A percentile compares a stretch with the other conserved stretches of the same genome.
phyloP scores from a whole-genome alignment of 1,139 yeast genomes.

The Geotrichum restrictum region DNA sequence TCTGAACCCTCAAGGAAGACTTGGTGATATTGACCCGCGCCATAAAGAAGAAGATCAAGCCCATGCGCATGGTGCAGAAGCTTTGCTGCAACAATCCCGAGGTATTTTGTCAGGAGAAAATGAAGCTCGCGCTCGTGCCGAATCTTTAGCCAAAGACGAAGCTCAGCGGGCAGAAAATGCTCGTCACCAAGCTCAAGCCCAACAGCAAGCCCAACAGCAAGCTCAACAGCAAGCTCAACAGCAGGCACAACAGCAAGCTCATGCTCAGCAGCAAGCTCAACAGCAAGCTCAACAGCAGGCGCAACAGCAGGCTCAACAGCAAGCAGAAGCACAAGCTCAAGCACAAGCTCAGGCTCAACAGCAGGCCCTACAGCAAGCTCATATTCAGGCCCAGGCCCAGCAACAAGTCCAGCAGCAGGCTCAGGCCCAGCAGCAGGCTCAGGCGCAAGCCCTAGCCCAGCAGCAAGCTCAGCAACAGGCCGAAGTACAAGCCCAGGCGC shows the following conservation, averaged over 20 bases:
- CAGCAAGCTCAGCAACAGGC: slow-evolving; percentile 13
- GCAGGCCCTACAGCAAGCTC: slow-evolving; percentile 21
- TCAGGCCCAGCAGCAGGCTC: slow-evolving; percentile 21
- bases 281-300: slow-evolving; percentile 21
- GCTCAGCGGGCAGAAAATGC: slow-evolving; percentile 30
- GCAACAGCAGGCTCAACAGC: slow-evolving; percentile 16
- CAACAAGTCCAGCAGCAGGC: slow-evolving; percentile 19
- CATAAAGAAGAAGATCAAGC: neutral
- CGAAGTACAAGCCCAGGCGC: slow-evolving; percentile 19
- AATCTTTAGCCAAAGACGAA: slow-evolving; percentile 27
- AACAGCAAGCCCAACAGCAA: slow-evolving; percentile 24
- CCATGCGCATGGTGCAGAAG: neutral
- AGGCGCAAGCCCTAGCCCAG: slow-evolving; percentile 23
- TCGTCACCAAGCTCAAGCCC: slow-evolving; percentile 23
- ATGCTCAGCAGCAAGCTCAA: slow-evolving; percentile 23
- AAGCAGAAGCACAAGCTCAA: slow-evolving; percentile 15
- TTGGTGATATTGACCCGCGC: neutral
- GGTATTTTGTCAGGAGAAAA: no score
- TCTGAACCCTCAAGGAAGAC: no score
- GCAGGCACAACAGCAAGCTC: no score
- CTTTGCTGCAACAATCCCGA: no score
- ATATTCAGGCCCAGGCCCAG: slow-evolving; percentile 21
- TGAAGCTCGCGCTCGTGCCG: neutral
- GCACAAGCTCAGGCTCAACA: slow-evolving; percentile 19
- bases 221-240: slow-evolving; percentile 25